Evolutionary conservation across 225 moss, liverwort and hornwort genomes (phyloP).

Genomic region (Marchantia polymorpha): DNA sequence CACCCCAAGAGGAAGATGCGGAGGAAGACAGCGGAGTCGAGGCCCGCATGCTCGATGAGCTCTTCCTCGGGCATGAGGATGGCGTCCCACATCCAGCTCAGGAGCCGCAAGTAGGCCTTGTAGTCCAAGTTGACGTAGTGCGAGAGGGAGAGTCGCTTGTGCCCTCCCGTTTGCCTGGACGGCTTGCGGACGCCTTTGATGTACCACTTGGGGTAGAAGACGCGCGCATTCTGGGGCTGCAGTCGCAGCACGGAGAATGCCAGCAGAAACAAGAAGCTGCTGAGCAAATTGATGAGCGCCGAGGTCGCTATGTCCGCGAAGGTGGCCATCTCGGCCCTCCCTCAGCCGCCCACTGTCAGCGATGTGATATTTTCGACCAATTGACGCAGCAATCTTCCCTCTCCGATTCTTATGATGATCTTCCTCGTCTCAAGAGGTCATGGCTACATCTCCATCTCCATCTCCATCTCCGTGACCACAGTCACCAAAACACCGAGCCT

Average conservation of each 20-base stretch:
- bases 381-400: too few relatives aligned
- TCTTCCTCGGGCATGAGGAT: constrained; percentile 59
- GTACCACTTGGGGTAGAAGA: constrained; percentile 69
- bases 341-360: too few relatives aligned
- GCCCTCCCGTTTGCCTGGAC: constrained; percentile 37
- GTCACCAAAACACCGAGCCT: too few relatives aligned
- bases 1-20: constrained; percentile 72
- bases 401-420: too few relatives aligned
- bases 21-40: constrained; percentile 68
- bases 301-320: constrained; percentile 54
- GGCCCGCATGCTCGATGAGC: constrained; percentile 73
- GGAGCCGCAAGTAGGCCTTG: constrained; percentile 47
- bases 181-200: constrained; percentile 59
- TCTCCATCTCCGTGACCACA: too few relatives aligned
- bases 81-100: constrained; percentile 54
- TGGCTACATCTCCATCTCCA: too few relatives aligned
- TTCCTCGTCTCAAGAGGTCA: too few relatives aligned
- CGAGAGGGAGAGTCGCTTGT: constrained; percentile 29
- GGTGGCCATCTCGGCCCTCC: constrained; percentile 50
- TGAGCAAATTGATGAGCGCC: constrained; percentile 51
- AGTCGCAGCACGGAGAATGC: constrained; percentile 53
- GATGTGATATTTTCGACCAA: too few relatives aligned
- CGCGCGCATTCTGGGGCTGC: constrained; percentile 74
- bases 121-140: constrained; percentile 53
- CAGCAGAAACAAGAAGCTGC: constrained; percentile 45